A percentile compares a stretch with the other conserved stretches of the same genome.
phyloP scores from a whole-genome alignment of 2,329 filamentous ascomycete genomes.

The Exophiala sideris region DNA sequence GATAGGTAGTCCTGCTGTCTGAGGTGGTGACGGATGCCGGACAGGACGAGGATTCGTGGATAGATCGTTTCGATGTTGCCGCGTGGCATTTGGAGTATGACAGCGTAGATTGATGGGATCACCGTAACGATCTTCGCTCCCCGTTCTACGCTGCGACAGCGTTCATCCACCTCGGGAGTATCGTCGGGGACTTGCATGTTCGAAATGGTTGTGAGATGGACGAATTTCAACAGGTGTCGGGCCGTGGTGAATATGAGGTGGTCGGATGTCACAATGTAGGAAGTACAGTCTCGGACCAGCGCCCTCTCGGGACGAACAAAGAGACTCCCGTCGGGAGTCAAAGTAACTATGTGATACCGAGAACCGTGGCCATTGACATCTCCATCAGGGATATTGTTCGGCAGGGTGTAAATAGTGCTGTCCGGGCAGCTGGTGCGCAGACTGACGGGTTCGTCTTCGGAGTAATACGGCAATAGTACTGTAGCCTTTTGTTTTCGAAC shows the following conservation, averaged over 20 bases:
- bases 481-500: constrained; percentile 8
- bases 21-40: constrained; percentile 79
- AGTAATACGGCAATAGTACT: not conserved
- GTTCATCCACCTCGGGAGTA: constrained; percentile 85
- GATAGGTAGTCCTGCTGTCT: constrained; percentile 75
- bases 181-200: constrained; percentile 69
- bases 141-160: constrained; percentile 87
- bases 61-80: constrained; percentile 95
- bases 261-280: constrained; percentile 73
- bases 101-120: constrained; percentile 79
- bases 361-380: constrained; percentile 7
- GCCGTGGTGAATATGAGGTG: constrained; percentile 92
- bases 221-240: constrained; percentile 89
- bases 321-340: constrained; percentile 73
- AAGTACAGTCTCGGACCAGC: constrained; percentile 84
- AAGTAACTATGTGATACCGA: constrained; percentile 46
- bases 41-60: constrained; percentile 85
- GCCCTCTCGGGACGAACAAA: constrained; percentile 68
- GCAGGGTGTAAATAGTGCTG: constrained; percentile 12
- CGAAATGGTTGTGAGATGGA: constrained; percentile 61
- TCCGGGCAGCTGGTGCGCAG: constrained; percentile 13
- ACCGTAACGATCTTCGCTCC: constrained; percentile 83
- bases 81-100: constrained; percentile 91
- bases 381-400: not conserved
- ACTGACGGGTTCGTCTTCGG: not conserved